Evolutionary conservation across 257 asterid species (phyloP), one percentile per base, ranked within the genome.

Genomic region (Apocynum venetum): DNA sequence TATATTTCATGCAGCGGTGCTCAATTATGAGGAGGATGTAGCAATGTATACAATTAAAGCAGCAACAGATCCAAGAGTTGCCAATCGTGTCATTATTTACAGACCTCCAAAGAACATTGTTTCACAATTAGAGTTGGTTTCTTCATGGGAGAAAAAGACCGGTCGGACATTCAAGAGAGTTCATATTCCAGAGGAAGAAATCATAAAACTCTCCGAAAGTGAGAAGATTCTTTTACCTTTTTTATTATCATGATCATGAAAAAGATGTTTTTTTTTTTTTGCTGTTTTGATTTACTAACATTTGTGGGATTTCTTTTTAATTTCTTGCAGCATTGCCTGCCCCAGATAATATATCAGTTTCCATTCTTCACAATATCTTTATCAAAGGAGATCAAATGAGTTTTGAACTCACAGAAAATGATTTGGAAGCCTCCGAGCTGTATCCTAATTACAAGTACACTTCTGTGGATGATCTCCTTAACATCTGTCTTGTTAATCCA

Each of bases 371-470:
- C 78, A 80, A 82, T 53, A 76, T 87, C 10, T 82, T 84, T 66
- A 68, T 87, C 17, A 74, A 48, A 14, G 90, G 88, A 20, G 72
- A 78, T 70, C 87, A 84, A 53, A 13, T 71, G 73, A 85, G 81
- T 64, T 87, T 79, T 74, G 86, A 83, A 65, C 79, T 87, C 0
- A 76, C 81, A 66, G 73, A 83, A 8, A 77, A 78, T 31, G 86
- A 83, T 41, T 79, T 84, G 82, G 90, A 85, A 57, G 82, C 83
- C 17, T 80, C 88, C 12, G n/a, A 74, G 63, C 71, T 87, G 17
- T 87, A 84, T 74, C 84, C 88, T 35, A 83, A 87, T 10, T 69
- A 84, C 76, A 81, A 83, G 2, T 84, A 84, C 71, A 81, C 88
- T 72, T 76, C 83, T 1, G 47, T 87, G 3, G 83, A 84, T 47